Percentiles rank a stretch among this genome's conserved stretches.
phyloP scores from a whole-genome alignment of 139 green algal species.

The Chlorella sp. region DNA sequence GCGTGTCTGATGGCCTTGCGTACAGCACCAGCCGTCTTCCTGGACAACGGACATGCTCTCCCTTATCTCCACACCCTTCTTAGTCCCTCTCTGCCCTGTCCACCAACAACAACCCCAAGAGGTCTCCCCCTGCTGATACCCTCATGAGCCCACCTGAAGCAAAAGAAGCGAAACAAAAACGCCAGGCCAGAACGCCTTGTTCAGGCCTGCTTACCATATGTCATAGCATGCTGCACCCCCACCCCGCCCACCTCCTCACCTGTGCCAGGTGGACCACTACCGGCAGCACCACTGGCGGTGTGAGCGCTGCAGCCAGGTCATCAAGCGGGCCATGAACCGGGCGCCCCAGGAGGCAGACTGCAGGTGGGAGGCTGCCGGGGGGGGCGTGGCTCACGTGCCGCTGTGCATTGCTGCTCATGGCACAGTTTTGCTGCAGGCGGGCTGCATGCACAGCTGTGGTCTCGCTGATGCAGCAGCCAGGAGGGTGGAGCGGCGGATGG shows the following conservation, averaged over 20 bases:
- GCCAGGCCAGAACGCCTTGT: too few relatives aligned
- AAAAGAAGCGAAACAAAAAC: too few relatives aligned
- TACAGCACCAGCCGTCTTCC: too few relatives aligned
- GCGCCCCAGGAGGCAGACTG: slow-evolving; percentile 76
- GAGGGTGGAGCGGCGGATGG: too few relatives aligned
- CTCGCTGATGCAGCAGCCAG: too few relatives aligned
- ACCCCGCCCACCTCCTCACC: neutral
- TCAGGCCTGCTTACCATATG: too few relatives aligned
- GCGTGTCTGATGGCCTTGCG: neutral
- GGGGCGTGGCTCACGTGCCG: neutral
- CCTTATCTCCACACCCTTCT: neutral
- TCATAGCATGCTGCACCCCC: too few relatives aligned
- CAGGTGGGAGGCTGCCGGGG: slow-evolving; percentile 4
- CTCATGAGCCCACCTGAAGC: too few relatives aligned
- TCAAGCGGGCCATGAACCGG: slow-evolving; percentile 76
- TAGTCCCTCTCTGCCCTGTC: neutral
- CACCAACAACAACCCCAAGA: neutral
- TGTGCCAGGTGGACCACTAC: slow-evolving; percentile 67
- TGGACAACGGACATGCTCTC: neutral
- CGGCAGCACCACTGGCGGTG: slow-evolving; percentile 59
- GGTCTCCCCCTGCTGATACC: too few relatives aligned
- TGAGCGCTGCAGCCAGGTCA: slow-evolving; percentile 41
- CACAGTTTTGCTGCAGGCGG: too few relatives aligned
- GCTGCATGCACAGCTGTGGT: too few relatives aligned
- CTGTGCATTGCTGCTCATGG: too few relatives aligned